Evolutionary conservation across 2,329 filamentous ascomycete genomes (phyloP).

Genomic region (Paecilomyces sp.): DNA sequence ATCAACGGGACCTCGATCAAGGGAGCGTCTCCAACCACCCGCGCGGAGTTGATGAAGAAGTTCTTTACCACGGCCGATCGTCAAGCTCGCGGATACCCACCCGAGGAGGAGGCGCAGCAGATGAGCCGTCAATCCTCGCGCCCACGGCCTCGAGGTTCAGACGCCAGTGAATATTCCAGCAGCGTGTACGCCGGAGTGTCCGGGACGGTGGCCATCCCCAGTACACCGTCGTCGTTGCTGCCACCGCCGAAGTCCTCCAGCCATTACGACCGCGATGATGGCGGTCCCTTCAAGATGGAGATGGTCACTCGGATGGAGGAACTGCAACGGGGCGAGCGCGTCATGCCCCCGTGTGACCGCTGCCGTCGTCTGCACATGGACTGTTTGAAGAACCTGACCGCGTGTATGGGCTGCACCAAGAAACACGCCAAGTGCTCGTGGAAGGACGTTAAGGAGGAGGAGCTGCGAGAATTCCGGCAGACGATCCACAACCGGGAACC

Average conservation of each 20-base stretch:
- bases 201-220: conserved; percentile 47
- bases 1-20: conserved; percentile 43
- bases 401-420: conserved; percentile 80
- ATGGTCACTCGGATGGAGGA: conserved; percentile 72
- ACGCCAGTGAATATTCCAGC: conserved; percentile 27
- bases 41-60: conserved; percentile 55
- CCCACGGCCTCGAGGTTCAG: conserved; percentile 24
- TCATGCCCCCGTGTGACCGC: conserved; percentile 76
- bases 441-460: conserved; percentile 71
- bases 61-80: conserved; percentile 56
- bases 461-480: conserved; percentile 38
- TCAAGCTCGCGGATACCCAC: conserved; percentile 30
- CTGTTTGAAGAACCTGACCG: conserved; percentile 78
- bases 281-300: conserved; percentile 53
- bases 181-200: conserved; percentile 34
- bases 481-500: conserved; percentile 9
- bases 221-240: conserved; percentile 46
- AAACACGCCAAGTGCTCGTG: conserved; percentile 86
- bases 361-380: conserved; percentile 73
- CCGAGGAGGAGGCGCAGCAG: conserved; percentile 20
- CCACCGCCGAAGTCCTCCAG: conserved; percentile 40
- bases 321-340: conserved; percentile 63
- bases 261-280: conserved; percentile 48
- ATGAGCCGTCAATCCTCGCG: conserved; percentile 20
- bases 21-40: conserved; percentile 49